Conservation (phyloP, 1,284 basidiomycete species). For the Wallemia mellicola region DNA sequence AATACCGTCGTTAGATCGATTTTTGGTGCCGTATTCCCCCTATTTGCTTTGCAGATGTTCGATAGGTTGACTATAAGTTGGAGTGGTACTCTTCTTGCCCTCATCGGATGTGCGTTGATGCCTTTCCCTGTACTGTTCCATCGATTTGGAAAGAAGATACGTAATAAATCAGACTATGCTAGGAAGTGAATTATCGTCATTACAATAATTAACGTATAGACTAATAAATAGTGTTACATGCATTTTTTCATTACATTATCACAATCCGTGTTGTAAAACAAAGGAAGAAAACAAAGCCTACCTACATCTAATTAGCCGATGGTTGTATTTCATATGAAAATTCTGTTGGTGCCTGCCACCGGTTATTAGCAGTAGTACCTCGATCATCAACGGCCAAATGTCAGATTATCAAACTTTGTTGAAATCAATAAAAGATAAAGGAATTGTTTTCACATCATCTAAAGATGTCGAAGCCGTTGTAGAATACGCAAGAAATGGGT, state of each 20-base stretch:
- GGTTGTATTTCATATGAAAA: too few relatives aligned
- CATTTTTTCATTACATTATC: too few relatives aligned
- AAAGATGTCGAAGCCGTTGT: not conserved
- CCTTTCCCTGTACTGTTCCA: conserved; percentile 25
- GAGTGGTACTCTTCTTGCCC: conserved; percentile 33
- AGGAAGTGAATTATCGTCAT: not conserved
- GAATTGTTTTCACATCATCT: not conserved
- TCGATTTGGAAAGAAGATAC: conserved; percentile 11
- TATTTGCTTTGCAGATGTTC: conserved; percentile 30
- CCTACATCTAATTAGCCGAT: too few relatives aligned
- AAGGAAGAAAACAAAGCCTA: too few relatives aligned
- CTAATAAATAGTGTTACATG: too few relatives aligned
- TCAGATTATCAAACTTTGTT: not conserved
- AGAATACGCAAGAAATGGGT: not conserved
- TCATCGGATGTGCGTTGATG: conserved; percentile 25
- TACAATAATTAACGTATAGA: too few relatives aligned
- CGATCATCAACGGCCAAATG: not conserved
- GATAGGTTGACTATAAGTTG: conserved; percentile 28
- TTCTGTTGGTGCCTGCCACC: too few relatives aligned
- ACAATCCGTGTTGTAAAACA: too few relatives aligned
- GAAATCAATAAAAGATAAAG: not conserved
- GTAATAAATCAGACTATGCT: not conserved
- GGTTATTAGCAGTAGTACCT: too few relatives aligned
- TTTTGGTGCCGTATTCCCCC: conserved; percentile 31
- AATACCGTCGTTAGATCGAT: conserved; percentile 34